Conservation (phyloP, 257 asterid species). For the Solanum virginianum region DNA sequence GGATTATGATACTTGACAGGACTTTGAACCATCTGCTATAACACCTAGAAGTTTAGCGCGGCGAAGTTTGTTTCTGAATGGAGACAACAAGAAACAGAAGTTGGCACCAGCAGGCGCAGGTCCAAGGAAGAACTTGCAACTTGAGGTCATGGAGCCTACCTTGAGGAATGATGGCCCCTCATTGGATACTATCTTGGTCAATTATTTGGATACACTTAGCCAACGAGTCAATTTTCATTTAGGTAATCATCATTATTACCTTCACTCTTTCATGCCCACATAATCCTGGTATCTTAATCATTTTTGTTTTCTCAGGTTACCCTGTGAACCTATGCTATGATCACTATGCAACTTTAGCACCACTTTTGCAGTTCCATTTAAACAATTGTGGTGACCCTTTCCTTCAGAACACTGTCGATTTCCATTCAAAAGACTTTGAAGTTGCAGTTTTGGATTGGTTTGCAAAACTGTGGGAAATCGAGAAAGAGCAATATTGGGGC, state of each 20-base stretch:
- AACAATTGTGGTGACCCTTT: constrained; percentile 2
- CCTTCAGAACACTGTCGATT: background rate
- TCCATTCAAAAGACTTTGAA: constrained; percentile 9
- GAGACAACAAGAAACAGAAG: background rate
- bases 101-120: background rate
- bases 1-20: background rate
- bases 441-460: constrained; percentile 5
- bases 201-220: background rate
- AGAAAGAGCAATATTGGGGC: constrained; percentile 3
- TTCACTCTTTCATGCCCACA: background rate
- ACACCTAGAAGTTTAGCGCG: background rate
- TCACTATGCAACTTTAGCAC: background rate
- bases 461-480: constrained; percentile 5
- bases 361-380: background rate
- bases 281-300: background rate
- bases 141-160: background rate
- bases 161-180: background rate
- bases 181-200: background rate
- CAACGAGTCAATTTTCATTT: background rate
- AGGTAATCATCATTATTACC: background rate
- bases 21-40: background rate
- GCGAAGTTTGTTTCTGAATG: background rate
- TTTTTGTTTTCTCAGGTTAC: background rate
- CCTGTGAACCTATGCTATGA: background rate
- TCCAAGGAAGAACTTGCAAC: background rate